Base-by-base conservation (phyloP, 345 rosid species). In the Brassica nigra region DNA sequence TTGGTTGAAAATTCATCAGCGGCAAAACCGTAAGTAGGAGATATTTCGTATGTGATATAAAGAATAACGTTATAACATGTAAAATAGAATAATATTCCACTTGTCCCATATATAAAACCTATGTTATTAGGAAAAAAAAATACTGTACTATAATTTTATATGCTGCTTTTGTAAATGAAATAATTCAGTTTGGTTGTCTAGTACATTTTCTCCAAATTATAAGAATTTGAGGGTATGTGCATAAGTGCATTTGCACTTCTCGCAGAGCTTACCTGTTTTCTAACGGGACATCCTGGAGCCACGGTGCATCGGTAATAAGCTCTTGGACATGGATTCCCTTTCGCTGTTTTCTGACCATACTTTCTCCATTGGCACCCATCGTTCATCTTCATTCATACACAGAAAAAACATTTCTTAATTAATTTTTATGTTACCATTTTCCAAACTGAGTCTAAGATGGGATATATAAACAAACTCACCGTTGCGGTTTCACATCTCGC, bases 281-380 rank as follows among this genome's bases (percentile, higher is more conserved):
- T 87, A 58, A 91, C 99, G 0, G 97, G 97, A 81, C 99, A 94
- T 47, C 73, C 81, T 0, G 68, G 62, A 63, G 84, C 76, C n/a
- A 78, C 83, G 31, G 97, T 91, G 85, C 99, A 94, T 33, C 99
- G 95, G 66, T 94, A 94, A 80, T 94, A 94, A 59, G 97, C 99
- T 6, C 97, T 87, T 6, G 99, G 99, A 74, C 97, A 94, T 68
- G 97, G 98, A 78, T 92, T 94, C 0, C 98, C 97, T 82, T 94
- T 94, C 0, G 98, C 93, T 61, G 89, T 88, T 81, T 94, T 94
- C 70, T 94, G 98, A 30, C 98, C 98, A 31, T 92, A 94, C 74
- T 94, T 94, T 72, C 99, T 94, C 99, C 99, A 94, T 39, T 91
- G 99, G 11, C 99, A 94, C 37, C 97, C 97, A 78, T 94, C 99